Conservation (phyloP, 108 stramenopile species). For the Mediolabrus comicus region DNA sequence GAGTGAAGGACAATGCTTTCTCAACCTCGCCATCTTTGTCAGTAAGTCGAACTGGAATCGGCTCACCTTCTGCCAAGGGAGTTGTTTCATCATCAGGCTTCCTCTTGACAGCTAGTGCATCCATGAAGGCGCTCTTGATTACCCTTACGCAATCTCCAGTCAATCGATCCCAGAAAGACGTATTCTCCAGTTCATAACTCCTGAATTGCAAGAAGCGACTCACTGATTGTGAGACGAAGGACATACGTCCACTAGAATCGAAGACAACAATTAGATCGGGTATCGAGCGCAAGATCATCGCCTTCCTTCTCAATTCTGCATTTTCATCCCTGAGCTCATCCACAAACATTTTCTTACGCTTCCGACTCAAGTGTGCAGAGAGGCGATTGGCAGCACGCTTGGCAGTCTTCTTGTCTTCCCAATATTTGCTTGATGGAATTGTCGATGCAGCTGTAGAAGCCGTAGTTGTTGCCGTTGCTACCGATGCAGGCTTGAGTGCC, state of each 20-base stretch:
- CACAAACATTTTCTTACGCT: conserved; percentile 92
- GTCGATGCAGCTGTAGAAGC: neutral
- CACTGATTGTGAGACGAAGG: conserved; percentile 74
- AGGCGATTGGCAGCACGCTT: conserved; percentile 85
- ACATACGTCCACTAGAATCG: conserved; percentile 74
- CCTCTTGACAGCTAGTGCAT: conserved; percentile 74
- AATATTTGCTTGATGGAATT: conserved; percentile 14
- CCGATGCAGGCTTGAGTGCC: neutral
- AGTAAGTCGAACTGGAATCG: conserved; percentile 58
- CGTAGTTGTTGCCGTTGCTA: neutral
- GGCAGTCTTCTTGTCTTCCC: conserved; percentile 70
- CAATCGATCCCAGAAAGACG: conserved; percentile 77
- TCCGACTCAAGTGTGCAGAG: conserved; percentile 91
- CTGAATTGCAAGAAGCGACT: conserved; percentile 52
- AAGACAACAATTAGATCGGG: conserved; percentile 87
- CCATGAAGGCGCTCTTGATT: conserved; percentile 87
- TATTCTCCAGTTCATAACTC: conserved; percentile 58
- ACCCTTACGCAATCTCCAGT: conserved; percentile 69
- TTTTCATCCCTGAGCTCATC: conserved; percentile 92
- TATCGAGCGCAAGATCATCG: conserved; percentile 76
- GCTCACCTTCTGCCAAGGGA: conserved; percentile 66
- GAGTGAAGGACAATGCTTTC: conserved; percentile 42
- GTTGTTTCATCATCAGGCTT: conserved; percentile 57
- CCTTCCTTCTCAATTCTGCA: conserved; percentile 72
- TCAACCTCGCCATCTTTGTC: conserved; percentile 45